Conservation (phyloP, 2,329 filamentous ascomycete species). For the Claviceps pazoutovae region DNA sequence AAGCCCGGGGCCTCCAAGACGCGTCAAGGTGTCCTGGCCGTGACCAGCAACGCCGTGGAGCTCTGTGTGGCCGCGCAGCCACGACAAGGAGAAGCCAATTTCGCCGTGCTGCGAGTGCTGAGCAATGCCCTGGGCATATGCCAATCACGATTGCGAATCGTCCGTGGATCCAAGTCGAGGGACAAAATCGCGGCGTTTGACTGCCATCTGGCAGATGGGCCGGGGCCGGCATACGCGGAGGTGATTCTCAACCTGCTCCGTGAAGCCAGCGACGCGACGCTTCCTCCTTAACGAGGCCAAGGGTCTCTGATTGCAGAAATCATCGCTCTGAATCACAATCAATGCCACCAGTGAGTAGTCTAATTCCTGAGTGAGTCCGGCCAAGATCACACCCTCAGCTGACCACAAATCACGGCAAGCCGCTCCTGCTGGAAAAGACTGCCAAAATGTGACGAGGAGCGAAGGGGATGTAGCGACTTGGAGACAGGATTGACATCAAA, state of each 20-base stretch:
- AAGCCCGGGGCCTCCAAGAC: slow-evolving; percentile 50
- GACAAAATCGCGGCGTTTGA: slow-evolving; percentile 44
- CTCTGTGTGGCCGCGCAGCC: slow-evolving; percentile 53
- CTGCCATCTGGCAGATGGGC: slow-evolving; percentile 20
- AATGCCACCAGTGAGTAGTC: neutral
- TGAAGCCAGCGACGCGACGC: slow-evolving; percentile 10
- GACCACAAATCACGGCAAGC: no score
- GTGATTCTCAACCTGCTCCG: slow-evolving; percentile 15
- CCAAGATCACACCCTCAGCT: no score
- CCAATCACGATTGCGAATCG: slow-evolving; percentile 49
- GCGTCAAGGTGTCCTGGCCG: slow-evolving; percentile 44
- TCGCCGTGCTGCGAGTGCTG: slow-evolving; percentile 48
- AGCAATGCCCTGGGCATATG: slow-evolving; percentile 45
- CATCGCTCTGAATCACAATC: neutral
- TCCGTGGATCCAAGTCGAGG: slow-evolving; percentile 47
- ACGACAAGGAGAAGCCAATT: slow-evolving; percentile 55
- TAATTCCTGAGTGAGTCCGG: no score
- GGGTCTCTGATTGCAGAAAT: neutral
- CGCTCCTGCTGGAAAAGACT: no score
- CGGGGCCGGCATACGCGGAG: slow-evolving; percentile 14
- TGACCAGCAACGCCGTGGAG: slow-evolving; percentile 44
- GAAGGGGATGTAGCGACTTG: no score
- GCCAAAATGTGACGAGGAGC: no score
- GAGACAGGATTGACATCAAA: no score
- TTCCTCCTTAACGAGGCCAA: slow-evolving; percentile 1